Evolutionary conservation across 108 stramenopile genomes (phyloP), one percentile per base, ranked within the genome.

Genomic region (Cylindrotheca fusiformis): DNA sequence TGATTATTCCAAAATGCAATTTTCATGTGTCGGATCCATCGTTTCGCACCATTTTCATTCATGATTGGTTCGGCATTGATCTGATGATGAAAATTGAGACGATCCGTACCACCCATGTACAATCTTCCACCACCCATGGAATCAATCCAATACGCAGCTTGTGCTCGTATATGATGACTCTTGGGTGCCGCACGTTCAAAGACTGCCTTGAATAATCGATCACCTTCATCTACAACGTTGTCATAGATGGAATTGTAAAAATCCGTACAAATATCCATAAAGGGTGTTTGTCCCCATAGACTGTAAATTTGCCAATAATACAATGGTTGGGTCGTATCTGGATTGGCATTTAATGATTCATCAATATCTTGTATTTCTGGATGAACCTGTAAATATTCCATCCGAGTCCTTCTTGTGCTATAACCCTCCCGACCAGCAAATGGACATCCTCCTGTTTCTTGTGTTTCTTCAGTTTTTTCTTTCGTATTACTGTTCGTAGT

Each of bases 271-370:
- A 73, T 48, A 3, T 33, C 49, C 32, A 73, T 21, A 1, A 73
- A 32, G 14, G 72, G 72, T 5, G 65, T 44, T 4, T 45, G 21
- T 20, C 72, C 72, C 31, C 56, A 52, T 10, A 73, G 23, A 19
- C 46, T 49, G 32, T 56, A 66, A 12, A 73, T 20, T 48, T 73
- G 72, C 72, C 72, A 73, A 60, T 66, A 73, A 25, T 65, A 73
- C 19, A 73, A 30, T 12, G 64, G 65, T 45, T 41, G 20, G 19
- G 44, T 59, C 21, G 5, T 1, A 46, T 59, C 58, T 21, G 25
- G 17, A 27, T 59, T 27, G 17, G 58, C 58, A 18, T 59, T 14
- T 21, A 59, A 45, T 22, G 54, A 55, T 27, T 8, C 10, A 14
- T 41, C 36, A 41, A 41, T 41, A 6, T 41, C 36, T 41, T 6